These are phyloP conservation scores for Petasospora rhodanensis DNA, from an alignment of 1,139 yeast species.

Conservation along the genomic window DNA sequence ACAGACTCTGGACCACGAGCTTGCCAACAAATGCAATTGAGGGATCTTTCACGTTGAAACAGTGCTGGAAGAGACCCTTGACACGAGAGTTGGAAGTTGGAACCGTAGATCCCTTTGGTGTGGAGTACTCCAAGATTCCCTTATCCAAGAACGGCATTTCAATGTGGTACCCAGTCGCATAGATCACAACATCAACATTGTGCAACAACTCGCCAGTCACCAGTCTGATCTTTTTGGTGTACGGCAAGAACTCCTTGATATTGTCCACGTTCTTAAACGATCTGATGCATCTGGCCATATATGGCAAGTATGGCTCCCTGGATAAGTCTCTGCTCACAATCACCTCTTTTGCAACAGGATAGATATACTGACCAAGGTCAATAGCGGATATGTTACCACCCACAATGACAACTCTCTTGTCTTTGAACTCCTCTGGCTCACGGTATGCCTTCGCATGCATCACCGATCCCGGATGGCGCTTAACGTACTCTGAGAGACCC, in stretches of 20 bases:
- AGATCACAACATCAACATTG: constrained; percentile 35
- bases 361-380: constrained; percentile 47
- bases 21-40: constrained; percentile 32
- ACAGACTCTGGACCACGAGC: constrained; percentile 9
- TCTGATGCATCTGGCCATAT: constrained; percentile 34
- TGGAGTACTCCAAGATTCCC: constrained; percentile 18
- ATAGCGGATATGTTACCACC: constrained; percentile 50
- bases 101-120: constrained; percentile 27
- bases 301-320: constrained; percentile 24
- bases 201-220: constrained; percentile 30
- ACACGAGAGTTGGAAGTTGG: constrained; percentile 15
- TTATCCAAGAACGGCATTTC: constrained; percentile 35
- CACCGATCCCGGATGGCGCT: constrained; percentile 36
- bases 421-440: constrained; percentile 29
- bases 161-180: constrained; percentile 41
- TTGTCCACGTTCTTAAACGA: constrained; percentile 30
- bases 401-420: constrained; percentile 41
- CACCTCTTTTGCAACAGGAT: constrained; percentile 37
- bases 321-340: constrained; percentile 33
- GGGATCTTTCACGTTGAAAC: constrained; percentile 39
- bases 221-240: constrained; percentile 27
- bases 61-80: constrained; percentile 35
- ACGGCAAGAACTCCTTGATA: constrained; percentile 26
- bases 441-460: constrained; percentile 41
- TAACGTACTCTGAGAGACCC: constrained; percentile 38